Evolutionary conservation across 192 early-diverging fungal species (phyloP), one percentile per base, ranked within the genome.

Genomic region (Chytriomyces sp.): DNA sequence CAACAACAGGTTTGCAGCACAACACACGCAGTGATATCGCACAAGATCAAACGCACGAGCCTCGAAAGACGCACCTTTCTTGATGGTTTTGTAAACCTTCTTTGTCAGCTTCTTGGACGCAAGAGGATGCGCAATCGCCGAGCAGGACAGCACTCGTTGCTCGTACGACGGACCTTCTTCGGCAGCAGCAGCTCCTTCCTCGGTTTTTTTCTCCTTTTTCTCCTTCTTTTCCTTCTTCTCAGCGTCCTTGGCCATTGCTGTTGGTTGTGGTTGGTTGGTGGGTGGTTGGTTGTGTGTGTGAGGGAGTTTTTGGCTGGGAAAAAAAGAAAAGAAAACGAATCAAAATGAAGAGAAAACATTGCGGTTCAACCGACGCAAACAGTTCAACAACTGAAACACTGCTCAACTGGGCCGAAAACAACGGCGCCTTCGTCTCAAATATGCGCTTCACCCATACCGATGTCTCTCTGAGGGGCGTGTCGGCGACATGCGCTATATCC

Each of bases 1-100:
- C 50, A 11, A 20, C 69, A 72, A 53, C 28, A 24, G 26, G 35
- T 35, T 35, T 35, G 18, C n/a, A 60, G 57, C 18, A 3, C 16
- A 18, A 18, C 57, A 18, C 57, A 60, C 1, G 23, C 18, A 60
- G 23, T 60, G 18, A 60, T 18, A 35, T 2, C 35, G 20, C 13
- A 0, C 64, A 65, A 74, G 26, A 70, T 35, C 35, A 35, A 0
- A 35, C n/a, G n/a, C 35, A 35, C 35, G 35, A 4, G 35, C 35
- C 35, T 16, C 6, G 71, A 35, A n/a, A 63, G 45, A 60, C 11
- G 61, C 79, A 96, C 93, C 93, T 83, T 93, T 93, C 86, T 94
- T 96, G 50, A 97, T 91, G 78, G 93, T 93, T 87, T 92, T 95
- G 72, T 93, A 85, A 47, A 95, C 84, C 87, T 94, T 93, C 86